Evolutionary conservation across 345 rosid genomes (phyloP), one percentile per base, ranked within the genome.

Genomic region (Populus pruinosa): DNA sequence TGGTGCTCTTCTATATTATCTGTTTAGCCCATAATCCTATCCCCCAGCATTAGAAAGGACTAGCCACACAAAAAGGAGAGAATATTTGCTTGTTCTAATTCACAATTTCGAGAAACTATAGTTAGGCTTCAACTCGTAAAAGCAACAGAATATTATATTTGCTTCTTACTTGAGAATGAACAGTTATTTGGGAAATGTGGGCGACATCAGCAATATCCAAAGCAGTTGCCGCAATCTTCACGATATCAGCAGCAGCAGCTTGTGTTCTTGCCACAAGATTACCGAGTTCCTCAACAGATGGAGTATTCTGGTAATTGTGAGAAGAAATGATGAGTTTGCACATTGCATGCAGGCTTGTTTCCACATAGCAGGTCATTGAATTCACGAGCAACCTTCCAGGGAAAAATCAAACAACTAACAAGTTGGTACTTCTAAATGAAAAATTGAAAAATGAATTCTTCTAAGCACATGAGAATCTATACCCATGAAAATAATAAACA

Each of bases 211-310:
- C 75, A 63, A 96, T 93, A 70, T 96, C 96, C 70, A 83, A 81
- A 64, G 98, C 97, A 66, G 96, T 92, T 11, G 97, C 93, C 31
- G 94, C 98, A 86, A 93, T 88, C 85, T 96, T 96, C 70, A 93
- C 98, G 66, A 93, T 96, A 70, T 95, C 96, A 31, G 97, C 98
- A 79, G 97, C 98, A 77, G 91, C 44, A 36, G 89, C 87, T 77
- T 87, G 96, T 76, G 93, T 92, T 75, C 87, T 87, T 49, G 88
- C 84, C 78, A 89, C 98, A 77, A 95, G 93, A 79, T 88, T 88
- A 50, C 86, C 86, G 63, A 95, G 96, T 50, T 91, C 97, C 86
- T 93, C 98, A 66, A 83, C 83, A 59, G 93, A 90, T 8, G 99
- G 96, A 78, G 99, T 93, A 72, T 44, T 83, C 84, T 92, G 83